A percentile compares a stretch with the other conserved stretches of the same genome.
Conservation (phyloP, 495 filamentous ascomycete genomes). For the Cudoniella acicularis region DNA sequence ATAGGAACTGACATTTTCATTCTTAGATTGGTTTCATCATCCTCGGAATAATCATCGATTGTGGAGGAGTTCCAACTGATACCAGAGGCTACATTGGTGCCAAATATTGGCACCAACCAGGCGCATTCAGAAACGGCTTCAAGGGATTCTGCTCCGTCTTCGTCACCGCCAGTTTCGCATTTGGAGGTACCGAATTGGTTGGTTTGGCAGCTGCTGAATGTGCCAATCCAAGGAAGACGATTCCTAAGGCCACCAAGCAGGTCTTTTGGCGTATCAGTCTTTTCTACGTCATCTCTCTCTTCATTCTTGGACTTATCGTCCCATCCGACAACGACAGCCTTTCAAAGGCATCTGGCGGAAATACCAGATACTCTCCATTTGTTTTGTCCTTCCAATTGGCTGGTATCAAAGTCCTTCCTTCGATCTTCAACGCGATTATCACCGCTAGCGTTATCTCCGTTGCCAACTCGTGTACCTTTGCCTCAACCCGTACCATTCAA, state of each 20-base stretch:
- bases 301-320: slow-evolving; percentile 57
- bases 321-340: slow-evolving; percentile 28
- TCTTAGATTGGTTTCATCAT: slow-evolving; percentile 52
- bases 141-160: slow-evolving; percentile 65
- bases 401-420: slow-evolving; percentile 60
- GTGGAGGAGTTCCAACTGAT: slow-evolving; percentile 44
- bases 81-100: slow-evolving; percentile 48
- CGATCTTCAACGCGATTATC: slow-evolving; percentile 70
- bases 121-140: slow-evolving; percentile 65
- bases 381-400: slow-evolving; percentile 64
- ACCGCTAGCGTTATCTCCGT: slow-evolving; percentile 55
- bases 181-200: slow-evolving; percentile 68
- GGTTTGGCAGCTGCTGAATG: slow-evolving; percentile 79
- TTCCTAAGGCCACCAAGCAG: slow-evolving; percentile 73
- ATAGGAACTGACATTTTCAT: too few species aligned
- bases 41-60: slow-evolving; percentile 47
- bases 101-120: slow-evolving; percentile 49
- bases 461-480: slow-evolving; percentile 61
- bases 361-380: slow-evolving; percentile 61
- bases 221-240: slow-evolving; percentile 68
- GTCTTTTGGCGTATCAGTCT: slow-evolving; percentile 85
- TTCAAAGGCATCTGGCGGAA: slow-evolving; percentile 31
- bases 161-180: slow-evolving; percentile 64
- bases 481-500: slow-evolving; percentile 60
- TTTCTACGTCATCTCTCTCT: slow-evolving; percentile 70